Conservation (phyloP, 768 basidiomycete species). For the Sporobolomyces pararoseus region DNA sequence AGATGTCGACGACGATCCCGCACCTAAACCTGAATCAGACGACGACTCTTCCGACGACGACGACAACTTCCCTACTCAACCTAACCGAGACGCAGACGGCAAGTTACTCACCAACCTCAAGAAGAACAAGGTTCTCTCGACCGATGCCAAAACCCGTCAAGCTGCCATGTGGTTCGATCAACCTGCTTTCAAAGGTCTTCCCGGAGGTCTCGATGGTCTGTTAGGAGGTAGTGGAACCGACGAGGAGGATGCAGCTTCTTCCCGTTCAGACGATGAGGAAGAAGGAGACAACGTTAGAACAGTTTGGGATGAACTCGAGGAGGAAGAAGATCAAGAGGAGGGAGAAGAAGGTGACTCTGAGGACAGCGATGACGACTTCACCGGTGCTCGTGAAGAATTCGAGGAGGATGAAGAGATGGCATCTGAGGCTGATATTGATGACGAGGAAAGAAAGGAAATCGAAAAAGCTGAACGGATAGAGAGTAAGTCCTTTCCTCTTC, state of each 20-base stretch:
- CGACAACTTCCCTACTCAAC: slow-evolving; percentile 37
- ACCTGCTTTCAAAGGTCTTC: slow-evolving; percentile 70
- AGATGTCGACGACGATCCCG: slow-evolving; percentile 42
- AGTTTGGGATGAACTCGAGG: slow-evolving; percentile 42
- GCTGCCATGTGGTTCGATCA: slow-evolving; percentile 95
- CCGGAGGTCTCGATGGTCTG: slow-evolving; percentile 50
- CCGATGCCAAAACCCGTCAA: slow-evolving; percentile 53
- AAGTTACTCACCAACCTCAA: slow-evolving; percentile 57
- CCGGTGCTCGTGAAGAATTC: slow-evolving; percentile 64
- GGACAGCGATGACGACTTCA: slow-evolving; percentile 61
- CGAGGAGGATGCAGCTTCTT: slow-evolving; percentile 44
- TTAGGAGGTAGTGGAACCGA: slow-evolving; percentile 44
- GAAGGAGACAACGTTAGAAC: slow-evolving; percentile 38
- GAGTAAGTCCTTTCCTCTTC: slow-evolving; percentile 54
- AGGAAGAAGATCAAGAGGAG: slow-evolving; percentile 48
- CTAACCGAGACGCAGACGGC: slow-evolving; percentile 42
- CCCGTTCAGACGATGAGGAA: slow-evolving; percentile 35
- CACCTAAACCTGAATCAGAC: slow-evolving; percentile 40
- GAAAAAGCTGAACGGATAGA: slow-evolving; percentile 58
- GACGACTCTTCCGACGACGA: slow-evolving; percentile 37
- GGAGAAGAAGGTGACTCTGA: slow-evolving; percentile 46
- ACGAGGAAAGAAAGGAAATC: slow-evolving; percentile 63
- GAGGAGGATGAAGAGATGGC: slow-evolving; percentile 54
- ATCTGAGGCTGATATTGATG: slow-evolving; percentile 73
- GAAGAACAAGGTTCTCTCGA: slow-evolving; percentile 55